Percentiles rank a stretch among this genome's conserved stretches.
Evolutionary conservation across 2,329 filamentous ascomycete species (phyloP).

Genomic region (Clonostachys byssicola): DNA sequence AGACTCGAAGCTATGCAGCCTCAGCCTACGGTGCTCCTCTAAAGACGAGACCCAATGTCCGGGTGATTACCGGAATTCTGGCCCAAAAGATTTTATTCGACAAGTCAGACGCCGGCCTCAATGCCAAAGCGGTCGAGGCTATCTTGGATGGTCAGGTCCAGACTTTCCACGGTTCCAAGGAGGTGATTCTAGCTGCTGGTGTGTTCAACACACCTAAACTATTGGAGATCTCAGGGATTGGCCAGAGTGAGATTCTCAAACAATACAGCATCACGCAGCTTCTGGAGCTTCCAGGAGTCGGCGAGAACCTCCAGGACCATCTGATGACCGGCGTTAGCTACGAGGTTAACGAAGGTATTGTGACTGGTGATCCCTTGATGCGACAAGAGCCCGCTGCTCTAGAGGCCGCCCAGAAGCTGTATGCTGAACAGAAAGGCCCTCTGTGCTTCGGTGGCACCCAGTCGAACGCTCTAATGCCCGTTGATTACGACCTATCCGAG

Average conservation of each 20-base stretch:
- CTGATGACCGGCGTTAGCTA: conserved; percentile 6
- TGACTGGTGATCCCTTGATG: conserved; percentile 7
- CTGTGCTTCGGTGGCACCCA: conserved; percentile 10
- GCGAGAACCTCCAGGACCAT: conserved; percentile 32
- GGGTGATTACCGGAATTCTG: conserved; percentile 12
- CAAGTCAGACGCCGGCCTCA: conserved; percentile 2
- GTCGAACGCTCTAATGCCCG: background rate
- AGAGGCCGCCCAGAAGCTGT: conserved; percentile 11
- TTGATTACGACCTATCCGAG: too few species aligned
- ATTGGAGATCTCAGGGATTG: conserved; percentile 37
- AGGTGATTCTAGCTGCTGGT: conserved; percentile 37
- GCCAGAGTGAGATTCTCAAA: conserved; percentile 22
- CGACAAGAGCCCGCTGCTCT: conserved; percentile 9
- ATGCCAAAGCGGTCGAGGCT: conserved; percentile 12
- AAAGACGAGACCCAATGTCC: conserved; percentile 11
- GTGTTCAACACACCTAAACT: conserved; percentile 34
- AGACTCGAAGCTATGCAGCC: conserved; percentile 14
- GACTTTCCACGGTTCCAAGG: conserved; percentile 17
- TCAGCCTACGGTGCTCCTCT: conserved; percentile 10
- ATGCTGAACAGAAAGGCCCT: conserved; percentile 10
- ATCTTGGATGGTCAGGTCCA: conserved; percentile 4
- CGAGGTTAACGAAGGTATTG: conserved; percentile 11
- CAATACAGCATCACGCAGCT: conserved; percentile 20
- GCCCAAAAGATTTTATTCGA: conserved; percentile 15
- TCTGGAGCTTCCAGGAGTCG: conserved; percentile 27